These are phyloP conservation scores for Arxiozyma slooffiae DNA, from an alignment of 1,139 yeast genomes.

Conservation along the genomic window DNA sequence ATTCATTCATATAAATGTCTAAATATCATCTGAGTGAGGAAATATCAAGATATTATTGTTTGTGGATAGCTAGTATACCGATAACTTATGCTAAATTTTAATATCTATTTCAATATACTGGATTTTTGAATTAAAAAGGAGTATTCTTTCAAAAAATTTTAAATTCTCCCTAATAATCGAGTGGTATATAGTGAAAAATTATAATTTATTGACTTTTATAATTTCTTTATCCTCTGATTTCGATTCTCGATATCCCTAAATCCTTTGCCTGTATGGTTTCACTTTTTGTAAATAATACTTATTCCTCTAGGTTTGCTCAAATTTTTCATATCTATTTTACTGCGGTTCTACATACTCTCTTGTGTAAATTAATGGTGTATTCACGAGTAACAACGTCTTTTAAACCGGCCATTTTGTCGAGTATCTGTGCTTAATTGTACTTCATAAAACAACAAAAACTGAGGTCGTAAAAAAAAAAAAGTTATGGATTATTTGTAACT, in stretches of 20 bases:
- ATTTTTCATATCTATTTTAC: background rate
- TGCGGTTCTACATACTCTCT: constrained; percentile 66
- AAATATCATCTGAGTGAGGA: background rate
- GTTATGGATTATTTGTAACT: no score
- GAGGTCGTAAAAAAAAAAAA: no score
- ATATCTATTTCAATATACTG: background rate
- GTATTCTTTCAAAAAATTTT: no score
- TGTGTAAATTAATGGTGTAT: constrained; percentile 99
- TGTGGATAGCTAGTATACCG: background rate
- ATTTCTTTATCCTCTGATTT: no score
- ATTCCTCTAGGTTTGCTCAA: background rate
- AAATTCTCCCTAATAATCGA: no score
- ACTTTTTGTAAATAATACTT: background rate
- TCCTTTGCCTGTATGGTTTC: no score
- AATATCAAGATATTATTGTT: no score
- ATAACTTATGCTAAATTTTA: no score
- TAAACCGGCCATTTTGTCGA: constrained; percentile 65
- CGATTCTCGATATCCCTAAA: no score
- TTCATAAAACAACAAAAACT: no score
- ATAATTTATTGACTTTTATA: no score
- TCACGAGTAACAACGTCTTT: constrained; percentile 99
- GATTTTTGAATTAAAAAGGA: background rate
- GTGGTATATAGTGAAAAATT: no score
- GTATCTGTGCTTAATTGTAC: constrained; percentile 19
- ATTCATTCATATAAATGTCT: background rate